phyloP scores from a whole-genome alignment of 2,329 filamentous ascomycete genomes.

The Diaporthe citrichinensis region DNA sequence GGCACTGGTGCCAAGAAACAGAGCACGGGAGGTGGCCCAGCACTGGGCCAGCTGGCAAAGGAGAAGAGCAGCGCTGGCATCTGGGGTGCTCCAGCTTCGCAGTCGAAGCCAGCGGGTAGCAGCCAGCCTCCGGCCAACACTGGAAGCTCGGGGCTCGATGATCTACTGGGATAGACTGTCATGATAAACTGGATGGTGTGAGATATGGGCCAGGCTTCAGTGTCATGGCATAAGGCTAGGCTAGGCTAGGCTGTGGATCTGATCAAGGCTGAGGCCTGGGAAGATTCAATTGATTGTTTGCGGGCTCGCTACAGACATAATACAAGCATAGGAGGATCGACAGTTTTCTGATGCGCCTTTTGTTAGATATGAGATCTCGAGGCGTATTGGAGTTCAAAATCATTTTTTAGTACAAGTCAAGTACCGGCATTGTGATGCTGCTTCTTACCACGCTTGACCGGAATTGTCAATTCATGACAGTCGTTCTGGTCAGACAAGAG shows the following conservation, averaged over 20 bases:
- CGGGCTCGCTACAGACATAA: constrained; percentile 25
- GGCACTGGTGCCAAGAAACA: constrained; percentile 80
- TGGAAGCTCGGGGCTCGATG: constrained; percentile 58
- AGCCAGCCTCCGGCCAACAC: constrained; percentile 42
- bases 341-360: constrained; percentile 14
- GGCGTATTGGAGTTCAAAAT: constrained; percentile 35
- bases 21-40: constrained; percentile 76
- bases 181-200: background rate
- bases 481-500: background rate
- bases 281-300: background rate
- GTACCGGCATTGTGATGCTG: background rate
- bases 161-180: constrained; percentile 59
- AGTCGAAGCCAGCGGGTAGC: constrained; percentile 49
- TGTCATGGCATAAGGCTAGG: background rate
- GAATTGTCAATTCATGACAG: background rate
- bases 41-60: constrained; percentile 95
- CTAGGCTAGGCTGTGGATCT: background rate
- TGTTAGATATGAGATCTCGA: constrained; percentile 31
- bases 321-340: constrained; percentile 32
- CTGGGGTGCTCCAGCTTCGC: constrained; percentile 81
- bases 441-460: background rate
- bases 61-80: constrained; percentile 96
- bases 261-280: background rate
- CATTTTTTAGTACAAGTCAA: background rate
- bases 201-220: background rate